Evolutionary conservation across 768 basidiomycete genomes (phyloP).

Genomic region (Tylopilus rubrobrunneus): DNA sequence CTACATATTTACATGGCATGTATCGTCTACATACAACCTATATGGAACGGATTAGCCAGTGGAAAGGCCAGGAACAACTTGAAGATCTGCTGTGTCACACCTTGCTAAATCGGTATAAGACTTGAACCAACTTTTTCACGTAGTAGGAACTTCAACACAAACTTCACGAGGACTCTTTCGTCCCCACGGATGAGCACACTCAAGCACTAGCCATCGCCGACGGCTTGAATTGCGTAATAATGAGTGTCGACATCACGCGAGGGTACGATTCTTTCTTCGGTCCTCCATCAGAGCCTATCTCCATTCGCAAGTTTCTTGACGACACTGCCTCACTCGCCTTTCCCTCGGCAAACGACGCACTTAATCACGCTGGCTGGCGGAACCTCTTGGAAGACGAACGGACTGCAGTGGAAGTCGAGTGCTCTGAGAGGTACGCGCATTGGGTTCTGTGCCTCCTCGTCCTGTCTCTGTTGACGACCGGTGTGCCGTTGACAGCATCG

Average conservation of each 20-base stretch:
- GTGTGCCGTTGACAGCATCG: constrained; percentile 39
- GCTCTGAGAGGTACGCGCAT: constrained; percentile 34
- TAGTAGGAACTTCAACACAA: not conserved
- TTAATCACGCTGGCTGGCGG: constrained; percentile 21
- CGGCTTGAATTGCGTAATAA: not conserved
- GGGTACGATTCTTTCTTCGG: constrained; percentile 55
- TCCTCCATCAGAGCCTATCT: constrained; percentile 55
- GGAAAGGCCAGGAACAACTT: no score
- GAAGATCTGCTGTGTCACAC: no score
- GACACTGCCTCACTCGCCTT: constrained; percentile 21
- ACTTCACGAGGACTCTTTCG: not conserved
- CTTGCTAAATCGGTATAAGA: no score
- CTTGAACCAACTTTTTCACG: no score
- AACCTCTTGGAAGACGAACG: constrained; percentile 25
- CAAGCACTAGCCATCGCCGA: not conserved
- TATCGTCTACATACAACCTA: constrained; percentile 25
- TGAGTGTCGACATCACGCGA: constrained; percentile 27
- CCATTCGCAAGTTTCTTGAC: constrained; percentile 44
- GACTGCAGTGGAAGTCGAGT: constrained; percentile 37
- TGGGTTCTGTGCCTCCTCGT: not conserved
- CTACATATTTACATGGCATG: constrained; percentile 25
- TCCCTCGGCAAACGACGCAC: constrained; percentile 6
- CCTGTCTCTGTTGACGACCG: not conserved
- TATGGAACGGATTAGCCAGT: constrained; percentile 20
- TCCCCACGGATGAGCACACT: not conserved